A percentile compares a stretch with the other conserved stretches of the same genome.
Conservation (phyloP, 768 basidiomycete genomes). For the Lentinula edodes region DNA sequence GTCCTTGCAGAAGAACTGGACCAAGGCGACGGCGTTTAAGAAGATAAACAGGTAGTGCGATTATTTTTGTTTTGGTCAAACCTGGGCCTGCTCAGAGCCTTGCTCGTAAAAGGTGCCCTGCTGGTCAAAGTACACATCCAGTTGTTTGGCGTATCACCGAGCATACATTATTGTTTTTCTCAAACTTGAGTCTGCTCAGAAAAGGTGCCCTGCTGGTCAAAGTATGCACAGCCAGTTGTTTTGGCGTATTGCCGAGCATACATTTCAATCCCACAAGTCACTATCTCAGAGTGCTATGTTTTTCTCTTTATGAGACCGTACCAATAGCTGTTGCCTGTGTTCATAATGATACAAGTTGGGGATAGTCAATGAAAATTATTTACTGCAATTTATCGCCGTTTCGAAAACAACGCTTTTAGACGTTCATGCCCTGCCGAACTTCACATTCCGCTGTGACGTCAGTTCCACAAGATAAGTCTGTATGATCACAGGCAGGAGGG, state of each 20-base stretch:
- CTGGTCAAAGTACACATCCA: conserved; percentile 55
- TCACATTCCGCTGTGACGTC: too few relatives aligned
- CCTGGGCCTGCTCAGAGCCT: not conserved
- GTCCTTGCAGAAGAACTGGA: conserved; percentile 59
- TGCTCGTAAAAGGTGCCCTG: conserved; percentile 79
- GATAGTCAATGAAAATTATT: too few relatives aligned
- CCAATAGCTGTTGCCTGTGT: too few relatives aligned
- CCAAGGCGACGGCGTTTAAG: conserved; percentile 46
- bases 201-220: conserved; percentile 68
- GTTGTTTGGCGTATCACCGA: conserved; percentile 70
- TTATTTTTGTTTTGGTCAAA: not conserved
- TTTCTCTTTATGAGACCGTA: not conserved
- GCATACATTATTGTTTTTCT: conserved; percentile 41
- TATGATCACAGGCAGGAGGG: too few relatives aligned
- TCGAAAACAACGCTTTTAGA: too few relatives aligned
- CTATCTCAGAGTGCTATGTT: not conserved
- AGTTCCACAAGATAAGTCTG: too few relatives aligned
- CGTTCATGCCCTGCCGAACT: too few relatives aligned
- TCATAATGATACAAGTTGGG: not conserved
- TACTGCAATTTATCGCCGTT: too few relatives aligned
- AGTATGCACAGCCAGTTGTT: conserved; percentile 45
- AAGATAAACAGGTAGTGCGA: not conserved
- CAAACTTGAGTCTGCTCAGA: not conserved
- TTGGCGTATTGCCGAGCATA: conserved; percentile 80
- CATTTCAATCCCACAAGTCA: conserved; percentile 18